Evolutionary conservation across 176 grass and related monocot genomes (phyloP).

Genomic region (Eleusine indica): DNA sequence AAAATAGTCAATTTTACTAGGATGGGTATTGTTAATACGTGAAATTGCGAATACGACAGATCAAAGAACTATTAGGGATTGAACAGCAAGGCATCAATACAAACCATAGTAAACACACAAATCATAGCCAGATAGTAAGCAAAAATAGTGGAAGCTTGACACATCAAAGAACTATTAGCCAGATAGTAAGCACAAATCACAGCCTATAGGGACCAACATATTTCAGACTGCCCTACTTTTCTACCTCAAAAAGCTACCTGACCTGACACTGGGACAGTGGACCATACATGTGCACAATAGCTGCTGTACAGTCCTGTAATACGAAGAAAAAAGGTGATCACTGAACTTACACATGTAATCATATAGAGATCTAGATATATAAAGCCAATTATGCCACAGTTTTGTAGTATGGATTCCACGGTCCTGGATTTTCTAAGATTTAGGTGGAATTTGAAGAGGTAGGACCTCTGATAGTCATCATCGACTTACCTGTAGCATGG

Average conservation of each 20-base stretch:
- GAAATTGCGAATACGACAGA: not conserved
- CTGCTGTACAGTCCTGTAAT: not conserved
- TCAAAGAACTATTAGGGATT: not conserved
- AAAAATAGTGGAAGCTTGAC: not conserved
- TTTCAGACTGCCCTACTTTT: not conserved
- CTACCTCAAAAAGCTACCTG: not conserved
- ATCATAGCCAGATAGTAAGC: no score
- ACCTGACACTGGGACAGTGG: conserved; percentile 1
- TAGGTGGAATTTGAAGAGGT: not conserved
- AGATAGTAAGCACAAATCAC: not conserved
- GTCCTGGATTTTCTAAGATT: conserved; percentile 3
- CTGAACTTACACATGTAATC: not conserved
- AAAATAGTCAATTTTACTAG: conserved; percentile 7
- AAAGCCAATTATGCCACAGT: not conserved
- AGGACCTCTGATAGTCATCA: not conserved
- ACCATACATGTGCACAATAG: not conserved
- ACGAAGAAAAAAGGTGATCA: conserved; percentile 1
- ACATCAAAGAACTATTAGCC: no score
- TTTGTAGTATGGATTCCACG: conserved; percentile 7
- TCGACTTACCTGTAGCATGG: not conserved
- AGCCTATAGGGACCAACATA: not conserved
- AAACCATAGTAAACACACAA: not conserved
- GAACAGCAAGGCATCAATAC: not conserved
- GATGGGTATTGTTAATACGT: not conserved
- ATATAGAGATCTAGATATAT: conserved; percentile 1